Percentiles rank a stretch among this genome's conserved stretches.
These are phyloP conservation scores for Theileria sp. DNA, from an alignment of 169 alveolate species.

Conservation along the genomic window DNA sequence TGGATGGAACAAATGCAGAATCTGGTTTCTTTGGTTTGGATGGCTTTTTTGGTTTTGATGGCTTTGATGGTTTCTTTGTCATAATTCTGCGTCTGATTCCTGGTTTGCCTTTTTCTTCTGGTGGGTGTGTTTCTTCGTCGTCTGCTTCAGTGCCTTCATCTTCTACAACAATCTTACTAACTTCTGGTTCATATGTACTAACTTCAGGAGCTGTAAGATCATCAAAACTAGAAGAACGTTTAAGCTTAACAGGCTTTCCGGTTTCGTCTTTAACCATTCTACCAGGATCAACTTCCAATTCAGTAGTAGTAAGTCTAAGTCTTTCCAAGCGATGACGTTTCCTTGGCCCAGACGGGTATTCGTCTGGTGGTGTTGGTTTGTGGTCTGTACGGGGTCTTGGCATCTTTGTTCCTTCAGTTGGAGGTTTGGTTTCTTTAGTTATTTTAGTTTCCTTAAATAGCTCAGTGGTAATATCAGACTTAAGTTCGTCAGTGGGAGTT, in stretches of 20 bases:
- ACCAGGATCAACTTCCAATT: neutral
- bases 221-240: neutral
- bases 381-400: neutral
- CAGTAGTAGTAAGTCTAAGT: neutral
- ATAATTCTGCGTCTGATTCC: neutral
- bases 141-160: neutral
- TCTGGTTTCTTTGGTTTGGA: neutral
- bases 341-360: neutral
- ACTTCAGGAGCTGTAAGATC: neutral
- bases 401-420: neutral
- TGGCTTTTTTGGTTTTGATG: neutral
- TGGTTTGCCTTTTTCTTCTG: neutral
- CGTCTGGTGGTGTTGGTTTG: neutral
- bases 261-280: neutral
- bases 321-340: neutral
- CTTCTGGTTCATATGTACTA: neutral
- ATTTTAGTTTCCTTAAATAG: neutral
- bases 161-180: neutral
- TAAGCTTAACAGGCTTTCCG: neutral
- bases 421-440: neutral
- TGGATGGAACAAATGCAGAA: neutral
- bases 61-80: too few species aligned
- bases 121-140: neutral
- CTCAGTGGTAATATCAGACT: neutral
- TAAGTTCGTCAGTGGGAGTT: too few species aligned